These are phyloP conservation scores for Rhodotorula sp. DNA, from an alignment of 1,284 basidiomycete genomes.

Conservation along the genomic window DNA sequence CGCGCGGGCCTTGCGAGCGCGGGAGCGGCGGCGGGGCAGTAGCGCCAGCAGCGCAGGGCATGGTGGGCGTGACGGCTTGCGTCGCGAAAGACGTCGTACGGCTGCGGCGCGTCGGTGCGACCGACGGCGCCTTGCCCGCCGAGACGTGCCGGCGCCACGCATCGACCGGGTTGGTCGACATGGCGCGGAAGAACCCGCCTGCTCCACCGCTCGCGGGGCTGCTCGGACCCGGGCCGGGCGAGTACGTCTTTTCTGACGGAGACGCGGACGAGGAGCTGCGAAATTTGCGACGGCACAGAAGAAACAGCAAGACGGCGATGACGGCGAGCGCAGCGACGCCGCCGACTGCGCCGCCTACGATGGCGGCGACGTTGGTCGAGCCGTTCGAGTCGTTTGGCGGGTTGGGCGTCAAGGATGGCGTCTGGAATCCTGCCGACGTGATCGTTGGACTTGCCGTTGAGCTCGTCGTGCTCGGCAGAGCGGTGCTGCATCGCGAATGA, in stretches of 20 bases:
- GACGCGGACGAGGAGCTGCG: background rate
- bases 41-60: too few relatives aligned
- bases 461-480: too few relatives aligned
- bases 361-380: background rate
- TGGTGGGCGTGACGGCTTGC: background rate
- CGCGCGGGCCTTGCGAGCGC: background rate
- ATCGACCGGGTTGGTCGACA: background rate
- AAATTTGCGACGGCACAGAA: background rate
- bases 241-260: background rate
- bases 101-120: slow-evolving; percentile 7
- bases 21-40: background rate
- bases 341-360: slow-evolving; percentile 9
- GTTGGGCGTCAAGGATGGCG: too few relatives aligned
- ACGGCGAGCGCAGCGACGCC: background rate
- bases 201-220: background rate
- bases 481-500: too few relatives aligned
- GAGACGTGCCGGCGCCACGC: slow-evolving; percentile 4
- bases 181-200: background rate
- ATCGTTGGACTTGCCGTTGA: too few relatives aligned
- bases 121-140: background rate
- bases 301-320: background rate
- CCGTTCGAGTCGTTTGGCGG: too few relatives aligned
- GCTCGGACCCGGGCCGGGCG: background rate
- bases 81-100: background rate
- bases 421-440: too few relatives aligned